These are phyloP conservation scores for Jackrogersella minutella DNA, from an alignment of 495 filamentous ascomycete genomes.

Conservation along the genomic window DNA sequence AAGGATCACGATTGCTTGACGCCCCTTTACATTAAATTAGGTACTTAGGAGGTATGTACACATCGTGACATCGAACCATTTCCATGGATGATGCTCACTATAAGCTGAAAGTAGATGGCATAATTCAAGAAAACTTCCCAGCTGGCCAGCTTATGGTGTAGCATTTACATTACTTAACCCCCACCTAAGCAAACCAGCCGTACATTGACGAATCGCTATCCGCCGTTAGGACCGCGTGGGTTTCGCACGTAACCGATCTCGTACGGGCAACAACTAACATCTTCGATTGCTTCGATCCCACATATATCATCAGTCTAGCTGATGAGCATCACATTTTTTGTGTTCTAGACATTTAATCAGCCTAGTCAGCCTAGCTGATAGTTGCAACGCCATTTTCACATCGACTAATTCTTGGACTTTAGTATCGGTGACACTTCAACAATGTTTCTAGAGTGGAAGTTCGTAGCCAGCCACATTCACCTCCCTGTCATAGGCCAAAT, in stretches of 20 bases:
- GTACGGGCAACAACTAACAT: not conserved
- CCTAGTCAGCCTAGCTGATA: no score
- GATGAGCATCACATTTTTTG: not conserved
- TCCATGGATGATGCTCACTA: not conserved
- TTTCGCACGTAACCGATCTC: not conserved
- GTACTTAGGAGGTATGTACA: no score
- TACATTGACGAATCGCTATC: conserved; percentile 19
- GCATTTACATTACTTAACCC: not conserved
- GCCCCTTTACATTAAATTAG: no score
- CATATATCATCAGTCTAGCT: not conserved
- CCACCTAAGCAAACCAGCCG: conserved; percentile 21
- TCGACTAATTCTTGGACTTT: not conserved
- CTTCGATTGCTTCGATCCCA: not conserved
- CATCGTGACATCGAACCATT: conserved; percentile 7
- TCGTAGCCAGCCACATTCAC: no score
- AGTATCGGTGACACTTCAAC: not conserved
- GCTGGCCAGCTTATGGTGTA: not conserved
- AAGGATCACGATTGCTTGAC: not conserved
- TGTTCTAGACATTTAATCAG: no score
- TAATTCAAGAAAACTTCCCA: not conserved
- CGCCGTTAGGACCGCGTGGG: not conserved
- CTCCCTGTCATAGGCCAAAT: no score
- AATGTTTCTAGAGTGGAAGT: no score
- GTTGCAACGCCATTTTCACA: no score
- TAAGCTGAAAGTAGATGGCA: not conserved